Conservation (phyloP, 192 early-diverging fungal genomes). For the Bifiguratus adelaidae region DNA sequence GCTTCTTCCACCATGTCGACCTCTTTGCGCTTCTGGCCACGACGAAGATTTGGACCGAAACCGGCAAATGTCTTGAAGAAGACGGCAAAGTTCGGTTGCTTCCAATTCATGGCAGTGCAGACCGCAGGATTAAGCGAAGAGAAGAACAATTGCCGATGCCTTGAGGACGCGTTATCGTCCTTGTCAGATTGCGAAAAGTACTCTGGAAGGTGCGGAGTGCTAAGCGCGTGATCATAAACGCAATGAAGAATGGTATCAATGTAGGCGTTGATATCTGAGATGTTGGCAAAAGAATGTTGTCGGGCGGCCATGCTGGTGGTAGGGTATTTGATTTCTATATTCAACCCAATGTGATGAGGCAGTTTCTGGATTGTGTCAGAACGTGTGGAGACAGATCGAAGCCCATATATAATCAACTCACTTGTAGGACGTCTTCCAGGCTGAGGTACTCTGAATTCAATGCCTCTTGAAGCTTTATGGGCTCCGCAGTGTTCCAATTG, state of each 20-base stretch:
- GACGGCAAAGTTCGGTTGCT: conserved; percentile 97
- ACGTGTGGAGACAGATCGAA: neutral
- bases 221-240: conserved; percentile 67
- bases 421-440: conserved; percentile 68
- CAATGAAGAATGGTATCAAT: conserved; percentile 83
- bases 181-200: conserved; percentile 16
- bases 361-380: conserved; percentile 33
- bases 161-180: conserved; percentile 8
- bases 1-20: neutral
- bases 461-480: neutral
- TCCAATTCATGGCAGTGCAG: conserved; percentile 96
- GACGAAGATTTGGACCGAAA: conserved; percentile 29
- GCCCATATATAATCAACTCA: conserved; percentile 13
- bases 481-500: conserved; percentile 10
- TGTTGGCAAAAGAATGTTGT: conserved; percentile 33
- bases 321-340: conserved; percentile 85
- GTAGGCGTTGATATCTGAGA: conserved; percentile 68
- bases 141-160: conserved; percentile 65
- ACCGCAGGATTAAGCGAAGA: conserved; percentile 85
- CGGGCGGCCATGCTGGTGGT: conserved; percentile 45
- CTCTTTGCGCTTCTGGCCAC: conserved; percentile 16
- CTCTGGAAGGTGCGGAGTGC: conserved; percentile 7
- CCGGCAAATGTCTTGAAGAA: conserved; percentile 88
- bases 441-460: conserved; percentile 23
- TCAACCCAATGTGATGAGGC: conserved; percentile 65